A percentile compares a stretch with the other conserved stretches of the same genome.
phyloP scores from a whole-genome alignment of 2,329 filamentous ascomycete species.

The Beauveria scarabaeidicola region DNA sequence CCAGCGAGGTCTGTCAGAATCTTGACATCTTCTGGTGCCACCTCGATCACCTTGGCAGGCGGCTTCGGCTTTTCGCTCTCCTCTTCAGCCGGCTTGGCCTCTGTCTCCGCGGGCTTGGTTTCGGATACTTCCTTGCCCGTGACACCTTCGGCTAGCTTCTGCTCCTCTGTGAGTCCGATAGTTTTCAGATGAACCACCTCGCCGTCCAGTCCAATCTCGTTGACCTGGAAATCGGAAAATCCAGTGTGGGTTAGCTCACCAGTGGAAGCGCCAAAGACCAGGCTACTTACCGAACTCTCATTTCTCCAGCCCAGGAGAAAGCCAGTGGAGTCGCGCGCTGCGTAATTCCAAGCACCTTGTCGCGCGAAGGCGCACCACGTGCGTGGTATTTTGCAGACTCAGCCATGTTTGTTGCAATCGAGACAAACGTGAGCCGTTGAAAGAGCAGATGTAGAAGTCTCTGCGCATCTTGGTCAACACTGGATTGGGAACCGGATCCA shows the following conservation, averaged over 20 bases:
- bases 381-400: conserved; percentile 23
- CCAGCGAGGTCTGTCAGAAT: conserved; percentile 33
- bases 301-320: conserved; percentile 31
- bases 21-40: conserved; percentile 25
- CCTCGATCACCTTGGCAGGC: conserved; percentile 17
- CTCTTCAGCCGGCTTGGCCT: conserved; percentile 15
- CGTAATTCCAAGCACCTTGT: conserved; percentile 30
- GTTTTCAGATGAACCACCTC: conserved; percentile 63
- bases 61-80: conserved; percentile 13
- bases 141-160: conserved; percentile 13
- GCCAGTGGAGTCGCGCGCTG: conserved; percentile 30
- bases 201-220: conserved; percentile 73
- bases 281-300: conserved; percentile 27
- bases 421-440: not conserved
- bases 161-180: conserved; percentile 23
- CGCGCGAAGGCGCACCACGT: conserved; percentile 25
- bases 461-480: not conserved
- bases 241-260: conserved; percentile 28
- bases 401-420: conserved; percentile 18
- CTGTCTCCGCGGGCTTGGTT: conserved; percentile 1
- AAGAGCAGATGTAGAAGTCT: conserved; percentile 1
- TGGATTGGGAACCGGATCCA: not conserved
- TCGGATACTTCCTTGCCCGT: conserved; percentile 15
- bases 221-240: conserved; percentile 88
- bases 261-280: not conserved